Conservation (phyloP, 495 filamentous ascomycete species). For the Aspergillus asperescens region DNA sequence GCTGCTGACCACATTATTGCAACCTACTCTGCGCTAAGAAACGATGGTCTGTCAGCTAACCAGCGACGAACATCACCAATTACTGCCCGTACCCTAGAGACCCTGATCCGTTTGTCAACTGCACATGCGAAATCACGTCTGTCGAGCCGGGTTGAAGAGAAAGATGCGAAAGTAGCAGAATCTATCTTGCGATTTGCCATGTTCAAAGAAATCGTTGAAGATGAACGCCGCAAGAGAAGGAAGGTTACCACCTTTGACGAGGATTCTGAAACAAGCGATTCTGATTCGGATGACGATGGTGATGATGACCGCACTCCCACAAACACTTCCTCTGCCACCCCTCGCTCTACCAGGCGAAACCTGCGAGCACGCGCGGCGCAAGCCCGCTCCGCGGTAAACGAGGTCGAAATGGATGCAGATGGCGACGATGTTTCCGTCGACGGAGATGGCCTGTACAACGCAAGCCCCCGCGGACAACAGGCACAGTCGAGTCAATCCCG, state of each 20-base stretch:
- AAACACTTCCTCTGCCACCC: constrained; percentile 33
- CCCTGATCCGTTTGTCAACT: constrained; percentile 91
- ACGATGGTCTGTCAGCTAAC: constrained; percentile 92
- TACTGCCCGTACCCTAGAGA: constrained; percentile 96
- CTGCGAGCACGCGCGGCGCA: constrained; percentile 49
- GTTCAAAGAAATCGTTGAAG: constrained; percentile 94
- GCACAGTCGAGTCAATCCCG: constrained; percentile 50
- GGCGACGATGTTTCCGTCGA: constrained; percentile 38
- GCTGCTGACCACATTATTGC: constrained; percentile 88
- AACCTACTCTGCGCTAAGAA: constrained; percentile 89
- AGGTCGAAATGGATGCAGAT: constrained; percentile 29
- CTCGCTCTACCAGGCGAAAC: constrained; percentile 25
- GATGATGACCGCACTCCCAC: constrained; percentile 32
- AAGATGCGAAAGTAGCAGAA: constrained; percentile 84
- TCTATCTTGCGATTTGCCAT: constrained; percentile 89
- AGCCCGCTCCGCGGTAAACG: constrained; percentile 38
- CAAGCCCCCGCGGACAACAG: constrained; percentile 50
- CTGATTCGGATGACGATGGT: constrained; percentile 36
- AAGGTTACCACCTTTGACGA: constrained; percentile 49
- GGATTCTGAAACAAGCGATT: constrained; percentile 39
- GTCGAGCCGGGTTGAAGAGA: constrained; percentile 86
- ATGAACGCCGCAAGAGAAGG: constrained; percentile 70
- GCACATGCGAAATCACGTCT: constrained; percentile 93
- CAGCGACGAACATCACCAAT: constrained; percentile 90
- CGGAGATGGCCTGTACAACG: constrained; percentile 52